phyloP scores from a whole-genome alignment of 2,329 filamentous ascomycete species.

The Ascochyta pisi region DNA sequence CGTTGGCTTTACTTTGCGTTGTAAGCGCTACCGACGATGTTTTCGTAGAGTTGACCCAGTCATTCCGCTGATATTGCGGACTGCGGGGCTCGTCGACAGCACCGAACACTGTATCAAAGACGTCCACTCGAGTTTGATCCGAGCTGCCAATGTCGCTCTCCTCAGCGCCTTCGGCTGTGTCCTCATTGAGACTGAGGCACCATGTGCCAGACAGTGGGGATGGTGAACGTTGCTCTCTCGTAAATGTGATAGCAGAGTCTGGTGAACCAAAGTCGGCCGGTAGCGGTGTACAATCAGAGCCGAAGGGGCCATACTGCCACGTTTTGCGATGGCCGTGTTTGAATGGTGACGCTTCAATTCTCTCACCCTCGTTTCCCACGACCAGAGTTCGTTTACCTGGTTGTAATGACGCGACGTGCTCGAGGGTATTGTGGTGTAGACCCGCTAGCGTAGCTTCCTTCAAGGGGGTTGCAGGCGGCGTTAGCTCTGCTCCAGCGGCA shows the following conservation, averaged over 20 bases:
- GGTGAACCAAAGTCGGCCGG: background rate
- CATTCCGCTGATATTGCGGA: background rate
- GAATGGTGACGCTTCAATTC: background rate
- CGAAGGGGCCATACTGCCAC: background rate
- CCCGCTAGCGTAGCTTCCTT: background rate
- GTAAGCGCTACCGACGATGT: background rate
- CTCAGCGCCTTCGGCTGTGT: background rate
- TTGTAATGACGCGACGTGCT: background rate
- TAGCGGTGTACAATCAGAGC: background rate
- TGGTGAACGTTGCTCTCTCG: too few relatives aligned
- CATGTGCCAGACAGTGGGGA: background rate
- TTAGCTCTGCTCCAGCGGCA: background rate
- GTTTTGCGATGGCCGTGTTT: background rate
- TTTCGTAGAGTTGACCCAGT: background rate
- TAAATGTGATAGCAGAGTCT: background rate
- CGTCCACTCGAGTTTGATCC: background rate
- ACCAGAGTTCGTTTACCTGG: background rate
- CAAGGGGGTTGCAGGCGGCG: background rate
- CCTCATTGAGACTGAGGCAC: background rate
- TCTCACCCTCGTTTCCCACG: background rate
- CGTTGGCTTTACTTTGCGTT: constrained; percentile 18
- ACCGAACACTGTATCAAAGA: background rate
- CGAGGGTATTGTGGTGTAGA: too few relatives aligned
- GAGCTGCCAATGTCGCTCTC: background rate
- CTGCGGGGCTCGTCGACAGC: background rate